Conservation (phyloP, 2,329 filamentous ascomycete species). For the Plenodomus lindquistii region DNA sequence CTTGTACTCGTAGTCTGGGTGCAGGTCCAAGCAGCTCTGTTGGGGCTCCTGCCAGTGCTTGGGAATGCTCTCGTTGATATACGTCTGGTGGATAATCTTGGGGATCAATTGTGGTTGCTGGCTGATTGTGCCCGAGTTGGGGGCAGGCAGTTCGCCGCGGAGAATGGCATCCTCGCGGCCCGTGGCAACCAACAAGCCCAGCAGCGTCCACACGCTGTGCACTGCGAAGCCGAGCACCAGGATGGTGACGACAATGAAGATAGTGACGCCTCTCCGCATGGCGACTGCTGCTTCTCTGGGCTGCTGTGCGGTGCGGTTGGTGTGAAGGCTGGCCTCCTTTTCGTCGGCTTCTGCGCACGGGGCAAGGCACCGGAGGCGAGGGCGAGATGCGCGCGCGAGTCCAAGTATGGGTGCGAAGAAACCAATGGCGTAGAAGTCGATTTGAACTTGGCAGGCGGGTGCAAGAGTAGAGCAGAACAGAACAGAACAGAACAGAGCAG, state of each 20-base stretch:
- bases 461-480: constrained; percentile 9
- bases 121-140: constrained; percentile 63
- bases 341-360: constrained; percentile 7
- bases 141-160: constrained; percentile 66
- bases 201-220: constrained; percentile 70
- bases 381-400: constrained; percentile 4
- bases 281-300: constrained; percentile 29
- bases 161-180: constrained; percentile 69
- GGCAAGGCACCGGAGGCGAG: constrained; percentile 4
- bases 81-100: constrained; percentile 79
- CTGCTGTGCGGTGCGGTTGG: neutral
- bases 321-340: constrained; percentile 22
- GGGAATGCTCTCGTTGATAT: constrained; percentile 71
- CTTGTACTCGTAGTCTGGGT: constrained; percentile 75
- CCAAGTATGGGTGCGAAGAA: constrained; percentile 8
- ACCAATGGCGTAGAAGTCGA: constrained; percentile 13
- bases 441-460: constrained; percentile 11
- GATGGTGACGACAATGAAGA: constrained; percentile 68
- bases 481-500: constrained; percentile 8
- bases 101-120: constrained; percentile 66
- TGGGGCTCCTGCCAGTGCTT: constrained; percentile 67
- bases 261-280: constrained; percentile 64
- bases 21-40: constrained; percentile 67
- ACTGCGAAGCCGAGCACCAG: constrained; percentile 67
- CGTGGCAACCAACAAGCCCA: constrained; percentile 70